Evolutionary conservation across 169 alveolate genomes (phyloP), one percentile per base, ranked within the genome.

Genomic region (Pseudocohnilembus persalinus): DNA sequence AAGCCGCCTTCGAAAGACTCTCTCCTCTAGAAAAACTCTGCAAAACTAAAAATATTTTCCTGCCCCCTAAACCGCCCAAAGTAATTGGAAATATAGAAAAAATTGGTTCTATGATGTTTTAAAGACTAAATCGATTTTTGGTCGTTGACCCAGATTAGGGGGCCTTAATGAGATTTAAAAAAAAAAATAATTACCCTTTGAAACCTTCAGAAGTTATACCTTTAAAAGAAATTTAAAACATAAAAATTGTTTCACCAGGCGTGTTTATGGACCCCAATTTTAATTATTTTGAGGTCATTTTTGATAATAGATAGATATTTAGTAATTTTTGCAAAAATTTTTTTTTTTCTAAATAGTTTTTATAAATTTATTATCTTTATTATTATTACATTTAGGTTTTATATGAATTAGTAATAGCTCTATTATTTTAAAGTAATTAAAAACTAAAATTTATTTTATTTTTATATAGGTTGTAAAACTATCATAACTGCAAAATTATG

Each of bases 21-120:
- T 11, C 4, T 49, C 26, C 26, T 11, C 4, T 49, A 11, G 26
- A 49, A 49, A 49, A 20, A 49, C 68, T 49, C 26, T 49, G 68
- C 20, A 49, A 49, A 49, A 11, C 4, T 11, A 11, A 11, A 49
- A 49, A 49, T 49, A 49, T 81, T 4, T 83, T 80, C 63, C 35
- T 75, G 24, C 90, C 90, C 31, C 90, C 90, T 24, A 86, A 79
- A 74, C 90, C 90, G n/a, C 90, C 90, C 27, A 64, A 79, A 0
- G 83, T 83, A 0, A 81, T 30, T 73, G 90, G 90, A 63, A 79
- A 30, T 32, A 35, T 80, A 0, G 35, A 86, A 25, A 64, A 86
- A 77, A 74, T 68, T 11, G 87, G 87, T 33, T 29, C 83, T 20
- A 64, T 86, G 74, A 25, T 86, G 32, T 73, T 86, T 33, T 80